These are phyloP conservation scores for Talaromyces sp. DNA, from an alignment of 2,329 filamentous ascomycete species.

Conservation along the genomic window DNA sequence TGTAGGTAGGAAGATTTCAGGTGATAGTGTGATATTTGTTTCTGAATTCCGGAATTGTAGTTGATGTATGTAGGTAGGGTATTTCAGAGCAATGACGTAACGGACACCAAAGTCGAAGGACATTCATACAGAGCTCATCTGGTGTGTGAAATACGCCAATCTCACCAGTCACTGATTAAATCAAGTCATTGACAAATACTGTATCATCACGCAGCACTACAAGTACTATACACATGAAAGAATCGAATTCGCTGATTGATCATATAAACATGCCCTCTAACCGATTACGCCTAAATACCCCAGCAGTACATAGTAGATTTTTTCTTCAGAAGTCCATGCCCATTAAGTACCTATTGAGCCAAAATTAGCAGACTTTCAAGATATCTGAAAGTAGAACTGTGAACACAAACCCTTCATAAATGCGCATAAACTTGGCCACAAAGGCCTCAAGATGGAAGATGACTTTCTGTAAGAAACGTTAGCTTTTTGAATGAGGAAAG, in stretches of 20 bases:
- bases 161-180: no score
- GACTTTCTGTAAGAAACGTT: slow-evolving; percentile 58
- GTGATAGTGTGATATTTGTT: no score
- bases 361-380: slow-evolving; percentile 3
- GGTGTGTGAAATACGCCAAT: no score
- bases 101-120: background rate
- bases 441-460: slow-evolving; percentile 99
- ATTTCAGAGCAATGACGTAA: slow-evolving; percentile 14
- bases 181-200: no score
- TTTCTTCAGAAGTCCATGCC: slow-evolving; percentile 63
- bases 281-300: background rate
- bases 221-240: slow-evolving; percentile 2
- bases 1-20: background rate
- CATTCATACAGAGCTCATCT: no score
- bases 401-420: slow-evolving; percentile 72
- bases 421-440: slow-evolving; percentile 96
- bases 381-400: slow-evolving; percentile 2
- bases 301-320: background rate
- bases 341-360: slow-evolving; percentile 53
- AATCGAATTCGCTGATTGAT: background rate
- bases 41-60: background rate
- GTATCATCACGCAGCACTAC: background rate
- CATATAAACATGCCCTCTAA: background rate
- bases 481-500: slow-evolving; percentile 3
- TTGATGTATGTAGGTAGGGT: background rate